These are phyloP conservation scores for Suhomyces terraborum DNA, from an alignment of 1,139 yeast genomes.

Conservation along the genomic window DNA sequence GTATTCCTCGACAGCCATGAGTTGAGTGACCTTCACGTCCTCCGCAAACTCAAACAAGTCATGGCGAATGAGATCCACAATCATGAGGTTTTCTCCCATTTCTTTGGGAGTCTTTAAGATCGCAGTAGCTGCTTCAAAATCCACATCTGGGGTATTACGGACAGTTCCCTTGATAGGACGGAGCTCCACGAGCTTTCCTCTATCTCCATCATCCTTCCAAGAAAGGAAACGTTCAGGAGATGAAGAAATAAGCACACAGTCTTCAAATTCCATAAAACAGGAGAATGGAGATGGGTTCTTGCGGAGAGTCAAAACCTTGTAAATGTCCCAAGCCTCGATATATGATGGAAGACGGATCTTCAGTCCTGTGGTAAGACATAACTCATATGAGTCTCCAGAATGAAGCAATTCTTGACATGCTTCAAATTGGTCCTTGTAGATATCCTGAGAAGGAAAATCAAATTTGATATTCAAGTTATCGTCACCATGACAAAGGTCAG, in stretches of 20 bases:
- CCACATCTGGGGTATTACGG: slow-evolving; percentile 55
- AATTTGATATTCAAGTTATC: slow-evolving; percentile 34
- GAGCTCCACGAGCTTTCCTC: slow-evolving; percentile 61
- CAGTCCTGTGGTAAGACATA: slow-evolving; percentile 85
- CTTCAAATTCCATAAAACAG: slow-evolving; percentile 75
- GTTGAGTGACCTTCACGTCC: slow-evolving; percentile 67
- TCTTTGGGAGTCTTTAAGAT: slow-evolving; percentile 86
- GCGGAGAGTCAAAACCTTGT: slow-evolving; percentile 61
- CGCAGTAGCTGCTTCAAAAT: slow-evolving; percentile 58
- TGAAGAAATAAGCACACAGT: slow-evolving; percentile 72
- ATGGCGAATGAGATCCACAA: slow-evolving; percentile 92
- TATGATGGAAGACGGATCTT: slow-evolving; percentile 50
- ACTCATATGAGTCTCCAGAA: slow-evolving; percentile 90
- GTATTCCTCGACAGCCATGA: slow-evolving; percentile 93
- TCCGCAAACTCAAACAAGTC: slow-evolving; percentile 76
- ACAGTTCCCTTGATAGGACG: slow-evolving; percentile 98
- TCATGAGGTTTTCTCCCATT: slow-evolving; percentile 94
- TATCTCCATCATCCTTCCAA: slow-evolving; percentile 54
- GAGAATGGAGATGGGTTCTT: slow-evolving; percentile 94
- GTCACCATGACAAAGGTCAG: slow-evolving; percentile 24
- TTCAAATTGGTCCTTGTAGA: slow-evolving; percentile 58
- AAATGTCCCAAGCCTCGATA: slow-evolving; percentile 73
- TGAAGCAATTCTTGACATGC: slow-evolving; percentile 69
- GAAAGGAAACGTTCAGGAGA: slow-evolving; percentile 92
- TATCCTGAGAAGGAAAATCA: slow-evolving; percentile 54